Evolutionary conservation across 441 rosid species (phyloP).

Genomic region (Eutrema salsugineum): DNA sequence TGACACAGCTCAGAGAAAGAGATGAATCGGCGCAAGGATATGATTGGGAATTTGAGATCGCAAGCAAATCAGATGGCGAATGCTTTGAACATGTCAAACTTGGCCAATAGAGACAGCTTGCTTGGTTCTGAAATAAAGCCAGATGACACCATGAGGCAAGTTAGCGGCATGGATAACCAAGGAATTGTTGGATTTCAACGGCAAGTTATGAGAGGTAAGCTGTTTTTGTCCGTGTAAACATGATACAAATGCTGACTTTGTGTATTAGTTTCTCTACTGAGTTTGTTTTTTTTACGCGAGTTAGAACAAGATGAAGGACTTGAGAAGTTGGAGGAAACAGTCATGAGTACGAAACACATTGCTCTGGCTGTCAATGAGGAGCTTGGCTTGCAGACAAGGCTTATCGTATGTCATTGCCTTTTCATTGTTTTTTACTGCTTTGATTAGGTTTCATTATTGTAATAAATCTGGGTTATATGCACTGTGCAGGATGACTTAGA

Average conservation of each 20-base stretch:
- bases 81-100: constrained; percentile 80
- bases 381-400: constrained; percentile 83
- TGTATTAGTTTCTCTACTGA: not conserved
- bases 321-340: constrained; percentile 85
- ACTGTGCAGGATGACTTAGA: constrained; percentile 91
- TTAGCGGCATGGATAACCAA: constrained; percentile 74
- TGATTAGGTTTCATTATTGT: not conserved
- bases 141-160: constrained; percentile 58
- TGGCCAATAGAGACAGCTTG: constrained; percentile 82
- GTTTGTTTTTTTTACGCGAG: not conserved
- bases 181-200: constrained; percentile 88
- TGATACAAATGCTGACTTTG: not conserved
- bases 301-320: constrained; percentile 99
- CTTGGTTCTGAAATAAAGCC: constrained; percentile 80
- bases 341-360: constrained; percentile 85
- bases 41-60: constrained; percentile 67
- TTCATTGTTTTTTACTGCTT: not conserved
- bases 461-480: constrained; percentile 23
- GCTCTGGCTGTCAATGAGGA: constrained; percentile 95
- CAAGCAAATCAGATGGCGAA: constrained; percentile 83
- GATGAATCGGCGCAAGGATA: constrained; percentile 89
- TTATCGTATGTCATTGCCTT: constrained; percentile 57
- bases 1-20: constrained; percentile 80
- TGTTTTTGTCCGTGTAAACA: not conserved
- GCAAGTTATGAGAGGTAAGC: constrained; percentile 82